Conservation (phyloP, 2,329 filamentous ascomycete genomes). For the Didymella pinodella region DNA sequence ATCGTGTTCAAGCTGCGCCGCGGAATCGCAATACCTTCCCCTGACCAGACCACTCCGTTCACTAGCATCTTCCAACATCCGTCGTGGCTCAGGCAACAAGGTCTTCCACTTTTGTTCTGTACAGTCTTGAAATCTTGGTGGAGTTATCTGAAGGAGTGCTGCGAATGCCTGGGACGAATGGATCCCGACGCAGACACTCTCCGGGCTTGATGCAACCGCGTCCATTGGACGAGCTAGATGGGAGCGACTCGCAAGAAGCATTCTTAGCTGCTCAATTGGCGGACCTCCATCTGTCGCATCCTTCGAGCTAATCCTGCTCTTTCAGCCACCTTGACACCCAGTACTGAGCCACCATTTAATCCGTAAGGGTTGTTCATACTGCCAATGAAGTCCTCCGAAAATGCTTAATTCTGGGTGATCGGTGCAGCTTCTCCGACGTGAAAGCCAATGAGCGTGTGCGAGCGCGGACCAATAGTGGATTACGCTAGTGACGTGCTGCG, state of each 20-base stretch:
- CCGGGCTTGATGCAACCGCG: neutral
- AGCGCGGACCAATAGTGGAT: neutral
- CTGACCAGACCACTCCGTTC: too few species aligned
- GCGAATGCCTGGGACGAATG: neutral
- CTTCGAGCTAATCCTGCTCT: neutral
- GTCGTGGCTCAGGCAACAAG: neutral
- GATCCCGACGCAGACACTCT: neutral
- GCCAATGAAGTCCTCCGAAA: too few species aligned
- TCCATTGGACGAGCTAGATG: neutral
- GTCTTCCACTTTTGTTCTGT: neutral
- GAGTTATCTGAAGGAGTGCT: constrained; percentile 3
- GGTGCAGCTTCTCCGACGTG: too few species aligned
- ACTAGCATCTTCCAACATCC: too few species aligned
- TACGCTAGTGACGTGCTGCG: neutral
- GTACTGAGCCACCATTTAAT: too few species aligned
- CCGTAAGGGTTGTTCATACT: too few species aligned
- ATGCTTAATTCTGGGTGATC: too few species aligned
- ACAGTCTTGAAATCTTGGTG: neutral
- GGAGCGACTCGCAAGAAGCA: neutral
- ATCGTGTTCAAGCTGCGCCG: constrained; percentile 1
- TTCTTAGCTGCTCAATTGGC: neutral
- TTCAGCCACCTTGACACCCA: too few species aligned
- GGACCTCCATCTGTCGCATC: neutral
- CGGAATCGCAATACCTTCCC: neutral
- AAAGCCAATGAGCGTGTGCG: too few species aligned